These are phyloP conservation scores for Lentinula sp. DNA, from an alignment of 768 basidiomycete species.

Conservation along the genomic window DNA sequence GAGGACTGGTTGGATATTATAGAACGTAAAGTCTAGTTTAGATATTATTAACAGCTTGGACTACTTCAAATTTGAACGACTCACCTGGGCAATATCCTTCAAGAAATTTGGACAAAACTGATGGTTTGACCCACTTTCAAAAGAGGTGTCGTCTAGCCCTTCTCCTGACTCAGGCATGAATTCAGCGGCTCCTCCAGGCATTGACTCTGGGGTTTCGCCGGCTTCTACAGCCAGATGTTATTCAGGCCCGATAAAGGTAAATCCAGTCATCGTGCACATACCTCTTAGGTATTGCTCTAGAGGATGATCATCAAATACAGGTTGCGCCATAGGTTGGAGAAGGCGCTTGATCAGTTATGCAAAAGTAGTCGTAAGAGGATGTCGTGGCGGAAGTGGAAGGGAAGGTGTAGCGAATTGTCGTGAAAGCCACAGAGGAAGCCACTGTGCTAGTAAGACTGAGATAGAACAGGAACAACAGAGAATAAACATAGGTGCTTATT, in stretches of 20 bases:
- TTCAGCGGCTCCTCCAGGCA: constrained; percentile 48
- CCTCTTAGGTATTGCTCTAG: constrained; percentile 69
- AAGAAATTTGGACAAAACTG: constrained; percentile 30
- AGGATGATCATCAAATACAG: constrained; percentile 73
- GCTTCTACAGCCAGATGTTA: constrained; percentile 35
- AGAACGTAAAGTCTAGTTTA: constrained; percentile 7
- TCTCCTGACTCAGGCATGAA: constrained; percentile 29
- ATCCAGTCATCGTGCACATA: constrained; percentile 17
- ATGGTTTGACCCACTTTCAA: constrained; percentile 19
- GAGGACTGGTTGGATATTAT: constrained; percentile 22
- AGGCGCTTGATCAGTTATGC: neutral
- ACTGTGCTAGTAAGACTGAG: no score
- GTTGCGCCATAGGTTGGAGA: constrained; percentile 57
- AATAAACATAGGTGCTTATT: no score
- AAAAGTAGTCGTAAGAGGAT: neutral
- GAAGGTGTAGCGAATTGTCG: no score
- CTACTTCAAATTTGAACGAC: constrained; percentile 9
- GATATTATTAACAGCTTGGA: constrained; percentile 1
- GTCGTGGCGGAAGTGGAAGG: neutral
- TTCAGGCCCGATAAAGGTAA: neutral
- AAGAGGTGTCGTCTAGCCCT: constrained; percentile 21
- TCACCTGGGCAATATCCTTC: constrained; percentile 33
- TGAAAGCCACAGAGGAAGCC: no score
- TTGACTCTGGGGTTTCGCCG: constrained; percentile 48
- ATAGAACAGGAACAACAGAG: no score